A percentile compares a stretch with the other conserved stretches of the same genome.
Conservation (phyloP, 106 monocot genomes). For the Dendrobium nobile region DNA sequence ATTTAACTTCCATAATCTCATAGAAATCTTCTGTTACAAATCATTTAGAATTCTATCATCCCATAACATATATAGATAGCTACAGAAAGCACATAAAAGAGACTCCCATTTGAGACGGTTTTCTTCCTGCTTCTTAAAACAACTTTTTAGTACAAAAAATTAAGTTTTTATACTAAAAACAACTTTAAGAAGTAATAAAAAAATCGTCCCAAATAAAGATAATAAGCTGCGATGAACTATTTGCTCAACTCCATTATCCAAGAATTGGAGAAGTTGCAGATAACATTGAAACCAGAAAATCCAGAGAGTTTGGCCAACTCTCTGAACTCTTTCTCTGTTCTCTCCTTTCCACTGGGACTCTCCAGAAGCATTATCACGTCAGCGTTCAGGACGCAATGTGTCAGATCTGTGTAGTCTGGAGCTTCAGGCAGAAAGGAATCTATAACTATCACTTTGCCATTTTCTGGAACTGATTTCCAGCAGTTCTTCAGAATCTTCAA, state of each 20-base stretch:
- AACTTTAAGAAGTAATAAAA: no score
- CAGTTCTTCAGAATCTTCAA: conserved; percentile 26
- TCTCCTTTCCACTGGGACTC: conserved; percentile 18
- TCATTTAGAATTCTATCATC: no score
- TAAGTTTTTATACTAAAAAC: no score
- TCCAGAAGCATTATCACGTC: conserved; percentile 25
- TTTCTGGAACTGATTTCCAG: conserved; percentile 24
- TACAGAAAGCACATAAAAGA: no score
- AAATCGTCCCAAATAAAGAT: no score
- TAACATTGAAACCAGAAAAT: conserved; percentile 4
- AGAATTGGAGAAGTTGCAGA: conserved; percentile 9
- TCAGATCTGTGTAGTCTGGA: neutral
- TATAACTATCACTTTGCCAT: conserved; percentile 27
- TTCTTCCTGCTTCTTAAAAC: no score
- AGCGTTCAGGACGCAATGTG: conserved; percentile 1
- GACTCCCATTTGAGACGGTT: no score
- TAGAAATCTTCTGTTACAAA: no score
- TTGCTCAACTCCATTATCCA: conserved; percentile 10
- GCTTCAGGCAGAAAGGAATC: conserved; percentile 19
- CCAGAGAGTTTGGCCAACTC: conserved; percentile 7
- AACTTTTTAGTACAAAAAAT: no score
- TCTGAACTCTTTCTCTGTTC: conserved; percentile 16
- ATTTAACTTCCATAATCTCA: no score
- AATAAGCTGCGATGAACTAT: neutral
- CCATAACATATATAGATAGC: no score